These are phyloP conservation scores for Boechera stricta DNA, from an alignment of 345 rosid genomes.

Conservation along the genomic window DNA sequence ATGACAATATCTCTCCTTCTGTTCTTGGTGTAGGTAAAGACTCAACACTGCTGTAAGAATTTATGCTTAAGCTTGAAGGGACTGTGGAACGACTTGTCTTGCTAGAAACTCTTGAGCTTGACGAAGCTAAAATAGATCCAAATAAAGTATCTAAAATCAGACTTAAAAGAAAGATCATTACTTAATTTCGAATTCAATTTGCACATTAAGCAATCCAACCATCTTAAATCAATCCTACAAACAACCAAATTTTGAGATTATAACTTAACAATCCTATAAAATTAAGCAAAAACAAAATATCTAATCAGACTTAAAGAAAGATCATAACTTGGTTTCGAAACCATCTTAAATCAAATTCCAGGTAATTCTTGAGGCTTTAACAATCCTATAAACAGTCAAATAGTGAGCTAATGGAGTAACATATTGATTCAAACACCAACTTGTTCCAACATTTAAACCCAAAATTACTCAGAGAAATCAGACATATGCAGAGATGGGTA, in stretches of 20 bases:
- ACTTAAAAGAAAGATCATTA: neutral
- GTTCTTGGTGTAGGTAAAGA: slow-evolving; percentile 79
- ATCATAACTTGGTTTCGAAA: neutral
- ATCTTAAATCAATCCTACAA: neutral
- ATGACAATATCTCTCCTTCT: slow-evolving; percentile 90
- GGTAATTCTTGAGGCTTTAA: neutral
- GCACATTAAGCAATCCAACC: neutral
- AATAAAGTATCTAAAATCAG: neutral
- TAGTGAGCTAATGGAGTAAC: neutral
- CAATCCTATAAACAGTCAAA: slow-evolving; percentile 6
- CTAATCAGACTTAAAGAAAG: neutral
- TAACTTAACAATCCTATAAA: neutral
- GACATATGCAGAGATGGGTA: neutral
- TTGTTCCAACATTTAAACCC: neutral
- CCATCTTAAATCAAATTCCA: neutral
- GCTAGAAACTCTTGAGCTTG: slow-evolving; percentile 70
- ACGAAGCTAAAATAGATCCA: slow-evolving; percentile 40
- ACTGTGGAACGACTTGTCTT: slow-evolving; percentile 72
- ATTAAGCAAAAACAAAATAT: neutral
- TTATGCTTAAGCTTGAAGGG: slow-evolving; percentile 67
- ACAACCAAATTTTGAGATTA: too few species aligned
- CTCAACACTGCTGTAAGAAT: slow-evolving; percentile 64
- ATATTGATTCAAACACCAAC: neutral
- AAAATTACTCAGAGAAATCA: neutral
- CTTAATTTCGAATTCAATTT: neutral